phyloP scores from a whole-genome alignment of 305 asterid species.

The Fraxinus dipetala region DNA sequence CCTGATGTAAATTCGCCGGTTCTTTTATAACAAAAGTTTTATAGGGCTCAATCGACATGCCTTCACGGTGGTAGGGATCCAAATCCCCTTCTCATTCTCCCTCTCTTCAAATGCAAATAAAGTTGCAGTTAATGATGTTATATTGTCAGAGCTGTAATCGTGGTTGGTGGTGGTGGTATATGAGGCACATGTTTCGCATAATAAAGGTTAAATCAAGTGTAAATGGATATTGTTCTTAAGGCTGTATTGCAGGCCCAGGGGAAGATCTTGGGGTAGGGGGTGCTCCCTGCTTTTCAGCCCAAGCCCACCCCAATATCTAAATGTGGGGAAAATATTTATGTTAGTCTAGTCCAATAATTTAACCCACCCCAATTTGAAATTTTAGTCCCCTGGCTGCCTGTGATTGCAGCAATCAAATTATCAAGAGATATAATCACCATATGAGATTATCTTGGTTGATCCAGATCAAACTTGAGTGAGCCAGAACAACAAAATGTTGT shows the following conservation, averaged over 20 bases:
- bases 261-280: not conserved
- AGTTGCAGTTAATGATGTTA: not conserved
- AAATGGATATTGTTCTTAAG: not conserved
- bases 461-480: not conserved
- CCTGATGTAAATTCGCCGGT: conserved; percentile 15
- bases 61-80: not conserved
- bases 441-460: not conserved
- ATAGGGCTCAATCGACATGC: not conserved
- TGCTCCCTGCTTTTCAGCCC: not conserved
- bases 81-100: not conserved
- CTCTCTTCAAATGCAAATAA: not conserved
- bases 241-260: not conserved
- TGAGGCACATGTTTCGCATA: not conserved
- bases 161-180: not conserved
- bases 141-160: not conserved
- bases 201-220: not conserved
- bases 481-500: not conserved
- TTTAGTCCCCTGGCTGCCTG: not conserved
- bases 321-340: not conserved
- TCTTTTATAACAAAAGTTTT: conserved; percentile 13
- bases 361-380: not conserved
- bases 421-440: not conserved
- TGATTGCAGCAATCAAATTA: not conserved
- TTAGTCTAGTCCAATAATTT: not conserved
- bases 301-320: not conserved